These are phyloP conservation scores for Linum lewisii DNA, from an alignment of 345 rosid species.

Conservation along the genomic window DNA sequence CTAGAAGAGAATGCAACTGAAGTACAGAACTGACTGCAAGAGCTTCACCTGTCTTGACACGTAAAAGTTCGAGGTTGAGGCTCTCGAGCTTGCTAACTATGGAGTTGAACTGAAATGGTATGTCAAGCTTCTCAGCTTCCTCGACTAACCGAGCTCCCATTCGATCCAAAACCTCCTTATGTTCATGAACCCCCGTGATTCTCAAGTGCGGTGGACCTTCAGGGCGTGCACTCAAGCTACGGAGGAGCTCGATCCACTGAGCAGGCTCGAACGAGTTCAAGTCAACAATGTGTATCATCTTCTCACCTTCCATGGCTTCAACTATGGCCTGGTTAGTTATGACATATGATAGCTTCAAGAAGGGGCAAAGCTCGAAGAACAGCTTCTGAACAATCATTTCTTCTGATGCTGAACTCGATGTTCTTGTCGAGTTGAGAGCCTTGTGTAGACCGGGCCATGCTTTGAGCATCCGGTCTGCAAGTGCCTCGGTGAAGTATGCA, in stretches of 20 bases:
- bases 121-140: constrained; percentile 62
- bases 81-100: constrained; percentile 47
- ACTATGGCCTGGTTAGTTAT: constrained; percentile 59
- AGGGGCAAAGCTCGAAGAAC: constrained; percentile 66
- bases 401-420: constrained; percentile 26
- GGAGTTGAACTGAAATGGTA: constrained; percentile 65
- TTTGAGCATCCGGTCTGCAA: constrained; percentile 57
- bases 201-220: constrained; percentile 72
- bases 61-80: constrained; percentile 41
- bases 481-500: constrained; percentile 63
- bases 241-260: constrained; percentile 63
- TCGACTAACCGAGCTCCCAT: constrained; percentile 48
- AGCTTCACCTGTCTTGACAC: constrained; percentile 68
- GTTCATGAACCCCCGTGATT: constrained; percentile 64
- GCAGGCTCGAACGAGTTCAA: constrained; percentile 55
- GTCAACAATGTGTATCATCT: constrained; percentile 67
- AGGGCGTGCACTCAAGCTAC: constrained; percentile 41
- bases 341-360: constrained; percentile 50
- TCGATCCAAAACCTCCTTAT: constrained; percentile 52
- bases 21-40: constrained; percentile 63
- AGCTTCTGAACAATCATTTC: constrained; percentile 43
- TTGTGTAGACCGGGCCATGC: constrained; percentile 62
- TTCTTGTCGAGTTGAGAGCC: constrained; percentile 57
- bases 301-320: constrained; percentile 69
- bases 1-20: constrained; percentile 53